Percentiles rank a stretch among this genome's conserved stretches.
Conservation (phyloP, 176 grass and related monocot genomes). For the Rhynchospora breviuscula region DNA sequence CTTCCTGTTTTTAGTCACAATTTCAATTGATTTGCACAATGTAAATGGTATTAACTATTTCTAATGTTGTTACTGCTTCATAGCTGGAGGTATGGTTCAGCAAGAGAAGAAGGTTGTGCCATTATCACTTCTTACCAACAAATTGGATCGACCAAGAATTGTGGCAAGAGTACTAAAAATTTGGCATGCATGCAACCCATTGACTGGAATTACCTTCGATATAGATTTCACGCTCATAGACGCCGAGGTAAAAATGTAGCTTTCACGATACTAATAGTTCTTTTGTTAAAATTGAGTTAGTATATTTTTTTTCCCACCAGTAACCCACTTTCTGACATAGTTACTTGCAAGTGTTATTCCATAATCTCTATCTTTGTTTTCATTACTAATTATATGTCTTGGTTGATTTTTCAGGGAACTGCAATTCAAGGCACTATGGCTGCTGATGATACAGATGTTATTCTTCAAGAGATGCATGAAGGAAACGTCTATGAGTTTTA, state of each 20-base stretch:
- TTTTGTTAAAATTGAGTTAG: not conserved
- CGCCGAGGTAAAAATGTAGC: not conserved
- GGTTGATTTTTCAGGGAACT: not conserved
- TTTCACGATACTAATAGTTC: not conserved
- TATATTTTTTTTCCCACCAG: not conserved
- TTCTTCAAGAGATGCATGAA: conserved; percentile 5
- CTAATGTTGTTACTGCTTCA: not conserved
- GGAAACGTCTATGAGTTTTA: not conserved
- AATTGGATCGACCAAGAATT: conserved; percentile 9
- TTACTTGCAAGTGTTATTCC: not conserved
- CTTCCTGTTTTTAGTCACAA: not conserved
- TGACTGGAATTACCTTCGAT: not conserved
- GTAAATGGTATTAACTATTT: not conserved
- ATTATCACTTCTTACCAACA: conserved; percentile 8
- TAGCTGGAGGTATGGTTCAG: not conserved
- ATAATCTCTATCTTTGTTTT: too few species aligned
- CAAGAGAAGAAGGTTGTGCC: conserved; percentile 15
- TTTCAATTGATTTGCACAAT: not conserved
- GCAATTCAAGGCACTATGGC: conserved; percentile 11
- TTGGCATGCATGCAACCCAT: conserved; percentile 10
- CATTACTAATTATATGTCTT: too few species aligned
- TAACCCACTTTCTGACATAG: not conserved
- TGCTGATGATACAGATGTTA: not conserved
- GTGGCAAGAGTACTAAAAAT: conserved; percentile 5
- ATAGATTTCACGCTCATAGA: conserved; percentile 8